Percentiles rank a stretch among this genome's conserved stretches.
Conservation (phyloP, 495 filamentous ascomycete species). For the Aspergillus nanangensis region DNA sequence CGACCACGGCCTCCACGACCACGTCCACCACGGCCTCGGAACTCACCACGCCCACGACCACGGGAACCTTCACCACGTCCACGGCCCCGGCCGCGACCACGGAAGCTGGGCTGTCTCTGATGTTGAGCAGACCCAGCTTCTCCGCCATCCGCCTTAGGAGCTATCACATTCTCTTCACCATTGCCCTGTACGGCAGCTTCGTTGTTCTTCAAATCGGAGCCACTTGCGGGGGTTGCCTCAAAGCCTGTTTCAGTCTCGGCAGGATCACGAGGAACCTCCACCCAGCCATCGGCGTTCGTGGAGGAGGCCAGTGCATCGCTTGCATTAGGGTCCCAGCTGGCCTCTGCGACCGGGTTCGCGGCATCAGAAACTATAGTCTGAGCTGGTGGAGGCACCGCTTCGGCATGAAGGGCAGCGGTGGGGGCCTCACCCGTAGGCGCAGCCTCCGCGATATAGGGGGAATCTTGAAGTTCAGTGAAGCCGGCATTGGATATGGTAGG, state of each 20-base stretch:
- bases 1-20: constrained; percentile 31
- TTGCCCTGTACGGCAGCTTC: constrained; percentile 31
- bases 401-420: constrained; percentile 22
- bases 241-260: constrained; percentile 68
- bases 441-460: constrained; percentile 19
- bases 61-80: constrained; percentile 53
- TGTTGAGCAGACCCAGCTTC: constrained; percentile 65
- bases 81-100: constrained; percentile 47
- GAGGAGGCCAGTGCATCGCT: constrained; percentile 36
- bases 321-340: constrained; percentile 58
- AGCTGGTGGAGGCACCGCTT: constrained; percentile 37
- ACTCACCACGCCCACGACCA: constrained; percentile 48
- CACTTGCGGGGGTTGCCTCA: constrained; percentile 53
- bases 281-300: constrained; percentile 66
- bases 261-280: constrained; percentile 70
- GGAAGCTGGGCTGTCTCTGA: constrained; percentile 45
- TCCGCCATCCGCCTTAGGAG: constrained; percentile 30
- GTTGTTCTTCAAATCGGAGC: constrained; percentile 17
- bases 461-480: constrained; percentile 63
- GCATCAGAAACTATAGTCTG: constrained; percentile 57
- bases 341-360: constrained; percentile 64
- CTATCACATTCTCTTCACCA: constrained; percentile 59
- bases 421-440: constrained; percentile 14
- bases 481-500: constrained; percentile 73
- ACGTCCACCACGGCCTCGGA: constrained; percentile 35